Evolutionary conservation across 495 filamentous ascomycete genomes (phyloP).

Genomic region (Chaetomium tenue): DNA sequence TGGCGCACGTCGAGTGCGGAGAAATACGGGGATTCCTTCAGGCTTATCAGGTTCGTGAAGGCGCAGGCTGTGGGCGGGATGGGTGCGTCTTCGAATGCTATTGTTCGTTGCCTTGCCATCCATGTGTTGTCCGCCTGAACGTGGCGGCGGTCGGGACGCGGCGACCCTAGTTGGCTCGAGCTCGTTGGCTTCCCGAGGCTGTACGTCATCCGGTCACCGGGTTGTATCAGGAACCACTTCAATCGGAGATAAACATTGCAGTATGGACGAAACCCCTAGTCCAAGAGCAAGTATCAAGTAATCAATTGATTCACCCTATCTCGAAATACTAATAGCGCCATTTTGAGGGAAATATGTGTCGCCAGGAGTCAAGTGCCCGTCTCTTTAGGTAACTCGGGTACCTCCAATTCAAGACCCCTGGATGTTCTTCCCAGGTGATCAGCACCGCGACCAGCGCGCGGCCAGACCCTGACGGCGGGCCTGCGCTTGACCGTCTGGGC

Average conservation of each 20-base stretch:
- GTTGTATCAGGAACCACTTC: constrained; percentile 6
- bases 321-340: neutral
- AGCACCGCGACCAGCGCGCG: neutral
- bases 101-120: constrained; percentile 15
- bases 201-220: constrained; percentile 22
- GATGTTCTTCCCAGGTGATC: neutral
- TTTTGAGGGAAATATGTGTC: neutral
- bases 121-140: constrained; percentile 12
- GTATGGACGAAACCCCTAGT: neutral
- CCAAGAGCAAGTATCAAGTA: neutral
- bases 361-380: neutral
- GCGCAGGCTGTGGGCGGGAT: neutral
- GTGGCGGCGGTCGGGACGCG: constrained; percentile 8
- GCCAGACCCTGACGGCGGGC: neutral
- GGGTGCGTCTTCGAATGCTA: neutral
- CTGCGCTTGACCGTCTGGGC: neutral
- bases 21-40: neutral
- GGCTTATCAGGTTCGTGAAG: neutral
- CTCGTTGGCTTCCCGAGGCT: constrained; percentile 12
- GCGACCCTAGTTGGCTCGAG: constrained; percentile 6
- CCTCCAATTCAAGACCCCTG: neutral
- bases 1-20: constrained; percentile 25
- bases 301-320: neutral
- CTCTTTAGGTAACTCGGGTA: neutral
- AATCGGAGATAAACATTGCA: neutral